Evolutionary conservation across 2,329 filamentous ascomycete species (phyloP), one percentile per base, ranked within the genome.

Genomic region (Trichothecium sympodiale): DNA sequence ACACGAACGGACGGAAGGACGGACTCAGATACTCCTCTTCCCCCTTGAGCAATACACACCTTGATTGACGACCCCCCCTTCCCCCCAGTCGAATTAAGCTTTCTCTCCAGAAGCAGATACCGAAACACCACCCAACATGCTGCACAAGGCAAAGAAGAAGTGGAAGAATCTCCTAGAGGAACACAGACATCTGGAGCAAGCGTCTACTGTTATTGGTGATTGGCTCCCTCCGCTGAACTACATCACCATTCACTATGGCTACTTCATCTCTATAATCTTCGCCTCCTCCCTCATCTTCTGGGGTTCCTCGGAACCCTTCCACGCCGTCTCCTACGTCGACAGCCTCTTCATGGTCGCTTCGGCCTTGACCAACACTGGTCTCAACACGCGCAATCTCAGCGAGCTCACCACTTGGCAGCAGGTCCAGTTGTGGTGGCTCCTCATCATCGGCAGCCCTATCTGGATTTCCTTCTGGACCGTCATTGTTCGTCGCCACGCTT

Each of bases 361-460:
- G 37, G 77, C 78, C 30, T 77, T 83, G 60, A 81, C 37, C 6
- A 65, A 74, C 36, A 71, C 78, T 6, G 80, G 80, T 0, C 59
- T 84, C 38, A 83, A 82, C 46, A 80, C 78, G 2, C 69, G 77
- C 44, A 74, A 80, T 48, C 56, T 83, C 17, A 77, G 71, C 37
- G 59, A 64, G 18, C 49, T 84, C 47, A 83, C 75, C 28, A 77
- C 71, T 0, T 80, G 77, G 49, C 80, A 85, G 52, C 81, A 85
- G 51, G 57, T 72, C 18, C 55, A 81, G 28, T 61, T 85, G 8
- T 81, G 77, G 46, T 39, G 77, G 4, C 60, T 83, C 29, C 78
- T 84, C 41, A 61, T 83, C 31, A 51, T 80, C 6, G 81, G 81
- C 2, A 77, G 76, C 37, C 64, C 72, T 10, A 73, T 83, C n/a